Conservation (phyloP, 2,329 filamentous ascomycete species). For the Alternaria conjuncta region DNA sequence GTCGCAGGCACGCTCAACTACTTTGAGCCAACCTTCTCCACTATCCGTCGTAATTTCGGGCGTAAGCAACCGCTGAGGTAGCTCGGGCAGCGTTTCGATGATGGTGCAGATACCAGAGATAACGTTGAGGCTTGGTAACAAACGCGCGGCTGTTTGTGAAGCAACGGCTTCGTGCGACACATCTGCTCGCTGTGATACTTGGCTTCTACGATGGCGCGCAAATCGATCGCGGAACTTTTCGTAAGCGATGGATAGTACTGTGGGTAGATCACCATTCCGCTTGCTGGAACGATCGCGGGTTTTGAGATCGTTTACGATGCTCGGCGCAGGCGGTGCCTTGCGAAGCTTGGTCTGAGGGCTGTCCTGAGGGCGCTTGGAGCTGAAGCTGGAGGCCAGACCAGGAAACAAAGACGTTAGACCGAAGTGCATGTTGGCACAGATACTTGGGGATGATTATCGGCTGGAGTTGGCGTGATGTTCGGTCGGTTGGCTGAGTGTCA, state of each 20-base stretch:
- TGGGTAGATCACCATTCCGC: not conserved
- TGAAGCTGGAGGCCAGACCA: not conserved
- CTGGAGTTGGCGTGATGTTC: not conserved
- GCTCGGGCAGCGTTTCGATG: not conserved
- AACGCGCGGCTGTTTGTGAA: not conserved
- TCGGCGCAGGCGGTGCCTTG: not conserved
- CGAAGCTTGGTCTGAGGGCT: not conserved
- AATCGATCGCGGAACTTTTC: not conserved
- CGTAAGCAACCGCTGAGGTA: not conserved
- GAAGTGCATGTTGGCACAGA: not conserved
- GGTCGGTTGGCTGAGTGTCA: not conserved
- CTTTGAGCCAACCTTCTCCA: not conserved
- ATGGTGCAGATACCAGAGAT: not conserved
- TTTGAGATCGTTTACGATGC: not conserved
- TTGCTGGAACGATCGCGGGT: not conserved
- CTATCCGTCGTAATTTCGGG: not conserved
- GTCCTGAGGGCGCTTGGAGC: not conserved
- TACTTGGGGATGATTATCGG: not conserved
- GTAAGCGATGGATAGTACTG: not conserved
- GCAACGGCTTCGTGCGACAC: not conserved
- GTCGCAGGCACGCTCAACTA: not conserved
- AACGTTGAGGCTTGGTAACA: not conserved
- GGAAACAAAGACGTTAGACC: not conserved
- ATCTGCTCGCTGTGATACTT: not conserved
- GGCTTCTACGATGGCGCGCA: no score